Evolutionary conservation across 495 filamentous ascomycete genomes (phyloP), one percentile per base, ranked within the genome.

Genomic region (Astrocystis sublimbata): DNA sequence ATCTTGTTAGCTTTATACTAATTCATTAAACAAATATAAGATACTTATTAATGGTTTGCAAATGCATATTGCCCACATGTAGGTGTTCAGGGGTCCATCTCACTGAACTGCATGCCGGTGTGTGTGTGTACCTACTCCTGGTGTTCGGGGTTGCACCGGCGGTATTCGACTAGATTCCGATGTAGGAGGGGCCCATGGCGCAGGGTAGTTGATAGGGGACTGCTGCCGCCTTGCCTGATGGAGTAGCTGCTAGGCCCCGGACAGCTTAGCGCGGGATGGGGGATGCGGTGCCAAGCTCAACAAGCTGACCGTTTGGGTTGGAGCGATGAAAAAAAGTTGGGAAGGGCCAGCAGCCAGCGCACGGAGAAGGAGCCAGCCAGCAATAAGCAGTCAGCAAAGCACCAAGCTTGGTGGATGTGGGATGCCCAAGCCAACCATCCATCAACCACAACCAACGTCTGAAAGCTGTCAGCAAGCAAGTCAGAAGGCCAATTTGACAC

Each of bases 321-420:
- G n/a, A 42, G 19, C 10, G 43, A 36, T 26, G 62, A 69, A 70
- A 67, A 71, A 69, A 67, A 64, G 67, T 71, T 68, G 69, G 67
- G 67, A 64, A 54, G 51, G 13, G 35, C 31, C 43, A 46, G 63
- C 65, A 62, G 63, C 47, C 63, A 66, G 62, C 60, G 64, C 53
- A 47, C 64, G 49, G 60, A 40, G 58, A 63, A 65, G 52, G 62
- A n/a, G n/a, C n/a, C n/a, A n/a, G n/a, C n/a, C n/a, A n/a, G n/a
- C n/a, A n/a, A n/a, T n/a, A n/a, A n/a, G n/a, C n/a, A n/a, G n/a
- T n/a, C n/a, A n/a, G n/a, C n/a, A n/a, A n/a, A n/a, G n/a, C n/a
- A n/a, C n/a, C n/a, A n/a, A n/a, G n/a, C n/a, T n/a, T n/a, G n/a
- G n/a, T n/a, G n/a, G n/a, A n/a, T n/a, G n/a, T n/a, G n/a, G n/a